Base-by-base conservation (phyloP, 176 grass and related monocot species). In the Echinochloa phyllopogon region DNA sequence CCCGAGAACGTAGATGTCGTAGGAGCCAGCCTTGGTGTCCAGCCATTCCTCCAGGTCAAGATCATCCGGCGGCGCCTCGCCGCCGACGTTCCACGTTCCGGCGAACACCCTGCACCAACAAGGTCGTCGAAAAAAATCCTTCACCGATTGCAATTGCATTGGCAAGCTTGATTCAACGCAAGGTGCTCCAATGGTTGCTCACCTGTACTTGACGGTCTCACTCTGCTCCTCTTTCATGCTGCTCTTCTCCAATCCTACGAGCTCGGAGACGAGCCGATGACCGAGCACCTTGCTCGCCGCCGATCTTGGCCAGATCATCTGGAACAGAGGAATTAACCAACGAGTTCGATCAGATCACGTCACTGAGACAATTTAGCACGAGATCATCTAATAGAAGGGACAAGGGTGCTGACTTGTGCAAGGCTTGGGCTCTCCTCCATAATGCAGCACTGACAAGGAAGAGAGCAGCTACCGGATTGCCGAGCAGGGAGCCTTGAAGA, bases 1-100 rank as follows among this genome's bases (percentile, higher is more conserved):
- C 95, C 92, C 95, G 78, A 97, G 81, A 80, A 97, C 95, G 23
- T 97, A 97, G 60, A 97, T 97, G 81, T 94, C 95, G 55, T 89
- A 94, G 39, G 84, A 91, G 55, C 77, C 40, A 44, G 79, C 59
- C 47, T 78, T 70, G 6, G 56, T 77, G 85, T 93, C 95, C 75
- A 97, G 72, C 92, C 92, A 97, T 76, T 94, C 92, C 60, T 93
- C 88, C 78, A 97, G 85, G 84, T 76, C 49, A 10, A 97, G 74
- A 82, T 88, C 90, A 38, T 87, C 82, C 4, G 86, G 77, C 0
- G 95, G 92, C 45, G 47, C 49, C 49, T 86, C 33, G 75, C 92
- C 95, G 78, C 88, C 95, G 0, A 97, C 88, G 75, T 97, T 97
- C 95, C 95, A 97, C 0, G 95, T 94, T 8, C 90, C 74, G 15